Percentiles rank a stretch among this genome's conserved stretches.
Evolutionary conservation across 768 basidiomycete species (phyloP).

Genomic region (Leccinum truebloodii): DNA sequence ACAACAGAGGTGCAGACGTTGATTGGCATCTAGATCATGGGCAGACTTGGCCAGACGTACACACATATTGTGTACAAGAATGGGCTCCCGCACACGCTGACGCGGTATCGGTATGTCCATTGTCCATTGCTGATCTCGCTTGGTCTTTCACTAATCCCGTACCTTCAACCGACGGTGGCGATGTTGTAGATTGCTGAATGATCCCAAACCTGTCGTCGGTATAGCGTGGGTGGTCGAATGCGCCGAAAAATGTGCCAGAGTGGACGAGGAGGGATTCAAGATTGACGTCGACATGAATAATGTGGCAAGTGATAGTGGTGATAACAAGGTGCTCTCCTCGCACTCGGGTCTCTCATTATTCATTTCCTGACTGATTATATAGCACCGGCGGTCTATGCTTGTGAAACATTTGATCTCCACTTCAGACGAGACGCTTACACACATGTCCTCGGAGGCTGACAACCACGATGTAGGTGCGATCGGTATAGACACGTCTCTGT

Average conservation of each 20-base stretch:
- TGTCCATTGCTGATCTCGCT: no score
- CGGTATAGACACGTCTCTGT: slow-evolving; percentile 17
- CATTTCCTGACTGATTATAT: slow-evolving; percentile 1
- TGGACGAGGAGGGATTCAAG: slow-evolving; percentile 66
- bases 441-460: no score
- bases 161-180: not conserved
- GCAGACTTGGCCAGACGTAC: slow-evolving; percentile 63
- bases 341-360: not conserved
- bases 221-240: slow-evolving; percentile 92
- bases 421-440: no score
- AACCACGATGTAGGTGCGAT: slow-evolving; percentile 30
- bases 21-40: slow-evolving; percentile 48
- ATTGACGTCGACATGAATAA: slow-evolving; percentile 62
- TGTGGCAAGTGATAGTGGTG: slow-evolving; percentile 51
- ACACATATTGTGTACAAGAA: slow-evolving; percentile 86
- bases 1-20: not conserved
- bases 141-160: no score
- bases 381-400: slow-evolving; percentile 77
- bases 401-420: slow-evolving; percentile 54
- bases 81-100: slow-evolving; percentile 17
- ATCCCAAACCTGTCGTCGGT: slow-evolving; percentile 79
- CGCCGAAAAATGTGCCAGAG: slow-evolving; percentile 60
- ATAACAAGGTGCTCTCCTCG: slow-evolving; percentile 55
- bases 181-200: slow-evolving; percentile 52
- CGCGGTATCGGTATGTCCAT: no score